These are phyloP conservation scores for Microsporum ferrugineum DNA, from an alignment of 2,329 filamentous ascomycete species.

Conservation along the genomic window DNA sequence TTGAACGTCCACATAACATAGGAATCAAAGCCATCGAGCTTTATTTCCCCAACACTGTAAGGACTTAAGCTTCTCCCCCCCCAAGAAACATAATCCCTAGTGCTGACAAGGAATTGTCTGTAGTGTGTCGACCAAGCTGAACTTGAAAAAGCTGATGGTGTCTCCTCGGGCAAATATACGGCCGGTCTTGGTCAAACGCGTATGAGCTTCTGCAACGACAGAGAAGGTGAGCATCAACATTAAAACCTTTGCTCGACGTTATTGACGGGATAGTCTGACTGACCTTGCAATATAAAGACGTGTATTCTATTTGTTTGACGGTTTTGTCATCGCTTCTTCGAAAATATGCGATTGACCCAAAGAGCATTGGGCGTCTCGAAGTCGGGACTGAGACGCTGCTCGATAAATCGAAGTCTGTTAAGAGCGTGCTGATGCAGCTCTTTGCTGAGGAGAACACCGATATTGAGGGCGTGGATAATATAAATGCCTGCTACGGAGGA, in stretches of 20 bases:
- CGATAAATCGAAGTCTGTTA: constrained; percentile 76
- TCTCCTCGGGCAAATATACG: constrained; percentile 72
- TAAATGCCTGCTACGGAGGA: constrained; percentile 73
- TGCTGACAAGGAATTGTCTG: constrained; percentile 12
- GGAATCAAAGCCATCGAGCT: constrained; percentile 89
- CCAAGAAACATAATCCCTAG: not conserved
- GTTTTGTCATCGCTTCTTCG: constrained; percentile 64
- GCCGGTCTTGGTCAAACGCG: constrained; percentile 83
- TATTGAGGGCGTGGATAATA: constrained; percentile 64
- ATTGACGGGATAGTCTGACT: not conserved
- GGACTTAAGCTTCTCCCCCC: constrained; percentile 18
- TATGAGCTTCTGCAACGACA: constrained; percentile 86
- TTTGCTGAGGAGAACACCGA: constrained; percentile 63
- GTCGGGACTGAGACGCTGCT: constrained; percentile 70
- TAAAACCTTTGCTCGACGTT: no score
- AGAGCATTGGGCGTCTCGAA: constrained; percentile 62
- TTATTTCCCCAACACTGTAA: constrained; percentile 75
- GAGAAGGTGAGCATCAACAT: constrained; percentile 52
- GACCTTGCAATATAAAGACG: constrained; percentile 44
- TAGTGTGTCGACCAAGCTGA: constrained; percentile 76
- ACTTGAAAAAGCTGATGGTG: constrained; percentile 78
- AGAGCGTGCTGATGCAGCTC: constrained; percentile 70
- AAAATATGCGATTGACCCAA: constrained; percentile 72
- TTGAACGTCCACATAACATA: constrained; percentile 62
- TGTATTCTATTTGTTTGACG: constrained; percentile 75